These are phyloP conservation scores for Orbilia quercus DNA, from an alignment of 2,329 filamentous ascomycete genomes.

Conservation along the genomic window DNA sequence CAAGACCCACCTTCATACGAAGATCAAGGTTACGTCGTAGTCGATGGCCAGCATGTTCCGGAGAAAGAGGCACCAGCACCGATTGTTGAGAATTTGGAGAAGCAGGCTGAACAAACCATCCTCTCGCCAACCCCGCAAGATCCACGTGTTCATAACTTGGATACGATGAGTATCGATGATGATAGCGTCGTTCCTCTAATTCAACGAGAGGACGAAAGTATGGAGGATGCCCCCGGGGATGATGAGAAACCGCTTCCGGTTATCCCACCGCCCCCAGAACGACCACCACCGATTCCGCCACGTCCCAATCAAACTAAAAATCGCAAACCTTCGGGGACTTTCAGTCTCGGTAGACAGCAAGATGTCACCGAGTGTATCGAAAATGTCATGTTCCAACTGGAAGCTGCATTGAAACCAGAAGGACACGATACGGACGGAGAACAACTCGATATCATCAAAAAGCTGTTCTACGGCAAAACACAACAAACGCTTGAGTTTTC, in stretches of 20 bases:
- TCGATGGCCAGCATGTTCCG: constrained; percentile 25
- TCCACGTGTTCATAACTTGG: constrained; percentile 14
- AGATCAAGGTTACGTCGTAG: constrained; percentile 51
- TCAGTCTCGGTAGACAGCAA: constrained; percentile 78
- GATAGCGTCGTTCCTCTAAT: constrained; percentile 40
- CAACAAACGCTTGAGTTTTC: constrained; percentile 61
- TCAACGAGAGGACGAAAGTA: constrained; percentile 59
- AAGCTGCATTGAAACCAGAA: constrained; percentile 83
- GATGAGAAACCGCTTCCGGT: constrained; percentile 51
- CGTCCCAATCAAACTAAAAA: constrained; percentile 64
- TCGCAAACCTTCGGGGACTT: constrained; percentile 63
- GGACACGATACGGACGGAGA: constrained; percentile 75
- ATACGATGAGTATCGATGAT: constrained; percentile 47
- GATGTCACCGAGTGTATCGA: constrained; percentile 97
- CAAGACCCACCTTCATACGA: constrained; percentile 57
- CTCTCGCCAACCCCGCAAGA: constrained; percentile 17
- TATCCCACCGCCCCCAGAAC: constrained; percentile 63
- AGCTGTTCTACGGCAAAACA: constrained; percentile 69
- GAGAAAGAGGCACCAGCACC: constrained; percentile 9
- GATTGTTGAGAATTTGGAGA: constrained; percentile 10
- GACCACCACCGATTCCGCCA: constrained; percentile 72
- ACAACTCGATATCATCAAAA: constrained; percentile 82
- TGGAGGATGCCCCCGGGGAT: constrained; percentile 57
- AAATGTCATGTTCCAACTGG: constrained; percentile 88
- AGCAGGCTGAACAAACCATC: constrained; percentile 22